Evolutionary conservation across 768 basidiomycete genomes (phyloP).

Genomic region (Lactarius sp.): DNA sequence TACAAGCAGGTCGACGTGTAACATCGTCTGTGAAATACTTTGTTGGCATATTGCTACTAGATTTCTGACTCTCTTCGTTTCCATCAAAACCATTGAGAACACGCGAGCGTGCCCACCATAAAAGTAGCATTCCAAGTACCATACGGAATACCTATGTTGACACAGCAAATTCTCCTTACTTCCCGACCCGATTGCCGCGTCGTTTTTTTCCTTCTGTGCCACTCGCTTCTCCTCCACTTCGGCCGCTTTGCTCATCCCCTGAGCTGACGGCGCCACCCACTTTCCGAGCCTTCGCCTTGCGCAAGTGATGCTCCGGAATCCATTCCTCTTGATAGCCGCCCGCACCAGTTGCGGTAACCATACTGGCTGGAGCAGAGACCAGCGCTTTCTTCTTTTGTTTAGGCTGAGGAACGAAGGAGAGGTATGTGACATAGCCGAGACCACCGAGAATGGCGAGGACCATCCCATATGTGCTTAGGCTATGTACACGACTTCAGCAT

Average conservation of each 20-base stretch:
- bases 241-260: conserved; percentile 47
- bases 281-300: conserved; percentile 54
- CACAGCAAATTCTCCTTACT: conserved; percentile 38
- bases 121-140: conserved; percentile 1
- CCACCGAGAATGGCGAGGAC: conserved; percentile 60
- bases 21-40: background rate
- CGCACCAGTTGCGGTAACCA: conserved; percentile 59
- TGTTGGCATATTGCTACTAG: conserved; percentile 4
- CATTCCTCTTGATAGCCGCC: conserved; percentile 83
- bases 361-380: conserved; percentile 43
- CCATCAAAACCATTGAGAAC: background rate
- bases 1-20: conserved; percentile 72
- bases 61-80: background rate
- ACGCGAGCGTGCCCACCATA: background rate
- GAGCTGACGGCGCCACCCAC: conserved; percentile 43
- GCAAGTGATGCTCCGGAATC: conserved; percentile 88
- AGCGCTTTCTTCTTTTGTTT: conserved; percentile 43
- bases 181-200: conserved; percentile 43
- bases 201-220: conserved; percentile 48
- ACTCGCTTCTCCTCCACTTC: conserved; percentile 62
- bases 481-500: conserved; percentile 28
- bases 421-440: conserved; percentile 58
- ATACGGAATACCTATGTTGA: background rate
- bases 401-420: conserved; percentile 58
- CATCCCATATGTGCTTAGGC: conserved; percentile 65